Conservation (phyloP, 306 rosid species). For the Quillaja saponaria region DNA sequence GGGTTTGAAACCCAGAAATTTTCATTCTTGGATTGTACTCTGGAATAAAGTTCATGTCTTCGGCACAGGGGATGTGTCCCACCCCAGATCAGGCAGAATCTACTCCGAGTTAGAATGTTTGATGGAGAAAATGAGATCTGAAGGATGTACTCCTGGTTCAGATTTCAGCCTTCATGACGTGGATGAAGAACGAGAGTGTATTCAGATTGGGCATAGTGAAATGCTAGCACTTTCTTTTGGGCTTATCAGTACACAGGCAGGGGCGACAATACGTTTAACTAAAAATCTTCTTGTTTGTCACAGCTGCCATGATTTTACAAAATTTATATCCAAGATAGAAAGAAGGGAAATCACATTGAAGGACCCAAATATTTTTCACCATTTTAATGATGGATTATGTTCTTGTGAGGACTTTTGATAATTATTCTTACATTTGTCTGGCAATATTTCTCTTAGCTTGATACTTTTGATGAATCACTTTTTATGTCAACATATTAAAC, state of each 20-base stretch:
- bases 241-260: slow-evolving; percentile 50
- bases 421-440: too few species aligned
- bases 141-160: slow-evolving; percentile 28
- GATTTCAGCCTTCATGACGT: slow-evolving; percentile 67
- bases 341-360: slow-evolving; percentile 63
- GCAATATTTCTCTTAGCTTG: too few species aligned
- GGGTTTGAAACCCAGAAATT: slow-evolving; percentile 62
- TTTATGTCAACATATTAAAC: too few species aligned
- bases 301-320: slow-evolving; percentile 60
- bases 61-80: slow-evolving; percentile 69
- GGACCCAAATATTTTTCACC: slow-evolving; percentile 64
- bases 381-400: slow-evolving; percentile 61
- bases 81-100: slow-evolving; percentile 57
- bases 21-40: slow-evolving; percentile 61
- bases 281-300: slow-evolving; percentile 59
- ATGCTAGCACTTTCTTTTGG: slow-evolving; percentile 68
- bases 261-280: slow-evolving; percentile 48
- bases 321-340: slow-evolving; percentile 45
- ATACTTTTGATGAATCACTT: too few species aligned
- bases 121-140: slow-evolving; percentile 54
- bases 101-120: slow-evolving; percentile 54
- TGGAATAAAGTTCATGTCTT: slow-evolving; percentile 68
- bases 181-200: slow-evolving; percentile 72
- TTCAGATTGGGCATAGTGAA: slow-evolving; percentile 60
- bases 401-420: slow-evolving; percentile 60